Evolutionary conservation across 192 early-diverging fungal species (phyloP).

Genomic region (Radiomyces spectabilis): DNA sequence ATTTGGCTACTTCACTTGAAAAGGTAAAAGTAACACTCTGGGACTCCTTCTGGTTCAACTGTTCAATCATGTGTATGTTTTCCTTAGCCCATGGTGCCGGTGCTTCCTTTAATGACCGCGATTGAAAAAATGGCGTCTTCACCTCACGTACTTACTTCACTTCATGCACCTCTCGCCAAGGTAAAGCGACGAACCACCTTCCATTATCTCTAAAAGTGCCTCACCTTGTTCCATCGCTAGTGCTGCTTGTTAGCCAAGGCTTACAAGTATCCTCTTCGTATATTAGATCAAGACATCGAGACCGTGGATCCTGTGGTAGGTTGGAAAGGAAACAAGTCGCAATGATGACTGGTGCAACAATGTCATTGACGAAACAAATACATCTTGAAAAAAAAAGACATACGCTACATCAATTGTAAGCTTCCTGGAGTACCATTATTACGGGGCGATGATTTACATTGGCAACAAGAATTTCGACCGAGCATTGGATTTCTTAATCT

Average conservation of each 20-base stretch:
- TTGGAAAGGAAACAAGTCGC: neutral
- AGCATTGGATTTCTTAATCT: slow-evolving; percentile 52
- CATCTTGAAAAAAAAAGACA: neutral
- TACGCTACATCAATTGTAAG: slow-evolving; percentile 35
- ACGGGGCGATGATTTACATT: slow-evolving; percentile 66
- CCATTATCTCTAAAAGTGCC: neutral
- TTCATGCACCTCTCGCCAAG: slow-evolving; percentile 34
- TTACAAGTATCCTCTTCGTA: slow-evolving; percentile 37
- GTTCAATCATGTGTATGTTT: neutral
- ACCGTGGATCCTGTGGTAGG: slow-evolving; percentile 38
- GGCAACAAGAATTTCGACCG: slow-evolving; percentile 55
- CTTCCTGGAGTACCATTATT: slow-evolving; percentile 73
- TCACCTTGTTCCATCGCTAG: slow-evolving; percentile 12
- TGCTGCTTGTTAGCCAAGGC: slow-evolving; percentile 38
- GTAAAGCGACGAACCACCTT: neutral
- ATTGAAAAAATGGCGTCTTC: slow-evolving; percentile 30
- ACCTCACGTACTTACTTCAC: slow-evolving; percentile 31
- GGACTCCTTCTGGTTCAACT: too few species aligned
- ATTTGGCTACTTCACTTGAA: slow-evolving; percentile 21
- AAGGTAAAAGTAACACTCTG: slow-evolving; percentile 31
- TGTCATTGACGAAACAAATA: neutral
- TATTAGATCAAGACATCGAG: slow-evolving; percentile 42
- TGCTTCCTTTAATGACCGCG: slow-evolving; percentile 24
- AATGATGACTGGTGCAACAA: neutral
- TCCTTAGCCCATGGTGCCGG: slow-evolving; percentile 31